phyloP scores from a whole-genome alignment of 352 stramenopile species.

The Globisporangium emineosum region DNA sequence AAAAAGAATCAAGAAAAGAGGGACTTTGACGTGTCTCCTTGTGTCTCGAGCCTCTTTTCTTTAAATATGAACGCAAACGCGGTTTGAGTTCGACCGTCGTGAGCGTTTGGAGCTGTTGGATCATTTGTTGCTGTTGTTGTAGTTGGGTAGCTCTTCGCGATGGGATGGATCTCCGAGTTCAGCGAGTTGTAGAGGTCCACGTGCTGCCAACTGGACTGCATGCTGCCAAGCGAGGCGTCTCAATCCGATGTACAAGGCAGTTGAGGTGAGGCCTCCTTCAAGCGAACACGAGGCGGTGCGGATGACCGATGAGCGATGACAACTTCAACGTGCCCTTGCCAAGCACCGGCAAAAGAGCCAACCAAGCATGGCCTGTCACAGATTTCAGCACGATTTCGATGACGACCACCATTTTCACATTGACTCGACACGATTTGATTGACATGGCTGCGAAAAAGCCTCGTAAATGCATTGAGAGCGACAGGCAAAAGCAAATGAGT shows the following conservation, averaged over 20 bases:
- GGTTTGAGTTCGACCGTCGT: neutral
- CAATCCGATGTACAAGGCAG: neutral
- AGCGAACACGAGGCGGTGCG: neutral
- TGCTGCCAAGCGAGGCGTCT: neutral
- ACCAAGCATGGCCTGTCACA: neutral
- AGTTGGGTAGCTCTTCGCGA: neutral
- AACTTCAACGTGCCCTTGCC: neutral
- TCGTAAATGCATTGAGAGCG: neutral
- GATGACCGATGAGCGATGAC: neutral
- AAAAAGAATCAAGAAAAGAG: conserved; percentile 10
- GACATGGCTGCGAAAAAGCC: too few species aligned
- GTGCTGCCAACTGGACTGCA: neutral
- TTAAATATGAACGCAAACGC: neutral
- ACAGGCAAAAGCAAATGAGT: neutral
- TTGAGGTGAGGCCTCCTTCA: neutral
- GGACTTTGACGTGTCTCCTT: neutral
- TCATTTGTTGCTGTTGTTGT: neutral
- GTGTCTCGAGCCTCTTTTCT: neutral
- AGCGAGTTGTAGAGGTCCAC: neutral
- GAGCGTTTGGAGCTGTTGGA: too few species aligned
- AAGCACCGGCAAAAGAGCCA: neutral
- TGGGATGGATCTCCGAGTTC: neutral
- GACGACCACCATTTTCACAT: too few species aligned
- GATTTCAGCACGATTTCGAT: neutral
- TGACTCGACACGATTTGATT: neutral